Evolutionary conservation across 2,329 filamentous ascomycete species (phyloP), one percentile per base, ranked within the genome.

Genomic region (Ophiostoma triangulosporum): DNA sequence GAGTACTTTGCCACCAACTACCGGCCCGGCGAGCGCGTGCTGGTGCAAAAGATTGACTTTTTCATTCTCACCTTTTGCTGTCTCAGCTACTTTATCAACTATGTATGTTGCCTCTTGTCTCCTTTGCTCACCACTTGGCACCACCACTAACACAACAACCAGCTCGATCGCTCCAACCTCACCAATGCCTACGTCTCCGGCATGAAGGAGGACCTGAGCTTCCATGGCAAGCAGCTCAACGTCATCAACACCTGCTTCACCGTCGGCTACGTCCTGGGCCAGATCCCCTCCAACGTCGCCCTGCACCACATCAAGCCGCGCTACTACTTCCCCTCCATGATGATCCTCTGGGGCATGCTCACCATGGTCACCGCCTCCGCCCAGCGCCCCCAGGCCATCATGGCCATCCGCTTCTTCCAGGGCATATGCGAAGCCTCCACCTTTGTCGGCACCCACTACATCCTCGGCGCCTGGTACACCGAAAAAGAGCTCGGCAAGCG

Each of bases 31-130:
- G 33, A 62, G 73, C 40, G 60, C 14, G 22, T 51, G 52, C 56
- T 60, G 29, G 48, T 60, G 24, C 58, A 57, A 33, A 60, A 60
- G 54, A 55, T 59, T 48, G 79, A 82, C 62, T 81, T 81, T 60
- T 82, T 81, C 65, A 81, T 82, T 59, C 64, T 83, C 45, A 79
- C 75, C 0, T 82, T 82, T 60, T 82, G 79, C 64, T 83, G 78
- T 60, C 61, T 83, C 50, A 74, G 70, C 58, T 78, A 77, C 60
- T 73, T 78, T 53, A 67, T 74, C 59, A 77, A 77, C 60, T 77
- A 77, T 57, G 73, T 75, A 60, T 33, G 72, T 52, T 17, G 7
- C 1, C 8, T 22, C 14, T 14, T 22, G 9, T 11, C 15, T 32
- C 32, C 6, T 20, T 38, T 17, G 20, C 1, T 24, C 12, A 17